phyloP scores from a whole-genome alignment of 345 rosid species.

The Eucalyptus lansdowneana region DNA sequence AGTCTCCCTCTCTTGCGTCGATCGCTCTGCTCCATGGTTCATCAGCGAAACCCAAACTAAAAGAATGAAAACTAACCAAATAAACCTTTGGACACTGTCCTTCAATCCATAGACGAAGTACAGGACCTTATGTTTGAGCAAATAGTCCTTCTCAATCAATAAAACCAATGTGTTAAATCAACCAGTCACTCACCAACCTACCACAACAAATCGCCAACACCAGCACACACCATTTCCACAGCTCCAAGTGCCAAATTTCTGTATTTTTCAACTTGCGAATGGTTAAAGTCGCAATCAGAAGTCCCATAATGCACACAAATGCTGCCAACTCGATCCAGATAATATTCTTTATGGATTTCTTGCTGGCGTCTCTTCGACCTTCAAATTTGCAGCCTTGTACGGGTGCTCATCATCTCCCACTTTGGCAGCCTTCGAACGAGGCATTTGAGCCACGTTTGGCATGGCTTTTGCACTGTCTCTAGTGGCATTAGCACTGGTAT shows the following conservation, averaged over 20 bases:
- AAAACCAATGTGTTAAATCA: conserved; percentile 36
- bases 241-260: conserved; percentile 27
- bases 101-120: conserved; percentile 52
- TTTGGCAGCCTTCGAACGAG: conserved; percentile 6
- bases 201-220: conserved; percentile 40
- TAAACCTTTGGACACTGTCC: conserved; percentile 36
- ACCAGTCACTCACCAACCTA: conserved; percentile 34
- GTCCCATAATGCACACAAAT: conserved; percentile 14
- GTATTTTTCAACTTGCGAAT: conserved; percentile 6
- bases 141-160: conserved; percentile 39
- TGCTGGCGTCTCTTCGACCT: neutral
- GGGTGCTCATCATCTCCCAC: conserved; percentile 12
- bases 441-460: conserved; percentile 28
- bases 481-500: neutral
- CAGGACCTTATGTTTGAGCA: conserved; percentile 56
- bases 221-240: conserved; percentile 65
- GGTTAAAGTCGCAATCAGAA: conserved; percentile 28
- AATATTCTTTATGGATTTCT: conserved; percentile 6
- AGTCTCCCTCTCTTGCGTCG: conserved; percentile 9
- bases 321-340: conserved; percentile 12
- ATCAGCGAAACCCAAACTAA: conserved; percentile 52
- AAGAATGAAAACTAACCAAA: conserved; percentile 42
- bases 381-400: conserved; percentile 11
- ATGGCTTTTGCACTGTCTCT: neutral
- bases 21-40: conserved; percentile 23